Evolutionary conservation across 2,329 filamentous ascomycete species (phyloP).

Genomic region (Passalora sequoiae): DNA sequence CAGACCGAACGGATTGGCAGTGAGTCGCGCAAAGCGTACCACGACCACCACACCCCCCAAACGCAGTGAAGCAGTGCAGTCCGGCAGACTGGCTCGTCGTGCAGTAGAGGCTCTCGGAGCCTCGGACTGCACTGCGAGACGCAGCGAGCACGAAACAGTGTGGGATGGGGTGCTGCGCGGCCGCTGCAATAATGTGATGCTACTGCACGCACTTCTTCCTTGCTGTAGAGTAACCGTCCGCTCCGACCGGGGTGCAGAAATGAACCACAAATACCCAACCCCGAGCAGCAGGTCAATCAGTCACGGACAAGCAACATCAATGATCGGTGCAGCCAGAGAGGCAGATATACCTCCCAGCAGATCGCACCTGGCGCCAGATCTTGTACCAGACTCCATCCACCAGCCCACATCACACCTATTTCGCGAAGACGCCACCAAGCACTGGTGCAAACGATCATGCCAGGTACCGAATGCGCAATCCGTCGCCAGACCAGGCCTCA

Average conservation of each 20-base stretch:
- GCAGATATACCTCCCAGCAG: slow-evolving; percentile 22
- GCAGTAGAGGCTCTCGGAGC: slow-evolving; percentile 21
- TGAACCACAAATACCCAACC: slow-evolving; percentile 9
- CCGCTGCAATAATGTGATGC: slow-evolving; percentile 10
- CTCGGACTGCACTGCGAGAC: slow-evolving; percentile 25
- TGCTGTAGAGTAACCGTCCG: slow-evolving; percentile 32
- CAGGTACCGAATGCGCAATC: slow-evolving; percentile 21
- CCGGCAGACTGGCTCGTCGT: slow-evolving; percentile 20
- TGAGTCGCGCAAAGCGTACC: slow-evolving; percentile 4
- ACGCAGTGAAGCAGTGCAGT: too few species aligned
- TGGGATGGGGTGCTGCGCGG: slow-evolving; percentile 4
- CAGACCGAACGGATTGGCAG: slow-evolving; percentile 4
- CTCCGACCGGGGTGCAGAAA: slow-evolving; percentile 15
- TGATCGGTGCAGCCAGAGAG: slow-evolving; percentile 15
- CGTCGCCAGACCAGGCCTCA: slow-evolving; percentile 12
- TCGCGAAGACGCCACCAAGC: slow-evolving; percentile 18
- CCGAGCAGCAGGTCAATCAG: slow-evolving; percentile 1
- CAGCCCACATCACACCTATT: slow-evolving; percentile 5
- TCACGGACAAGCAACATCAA: slow-evolving; percentile 2
- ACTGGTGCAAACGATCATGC: slow-evolving; percentile 23
- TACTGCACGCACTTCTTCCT: slow-evolving; percentile 21
- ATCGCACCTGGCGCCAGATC: slow-evolving; percentile 17
- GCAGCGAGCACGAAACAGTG: slow-evolving; percentile 25
- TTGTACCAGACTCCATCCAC: slow-evolving; percentile 11
- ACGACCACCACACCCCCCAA: neutral